Percentiles rank a stretch among this genome's conserved stretches.
These are phyloP conservation scores for Intubia oerlemansii DNA, from an alignment of 2,329 filamentous ascomycete genomes.

Conservation along the genomic window DNA sequence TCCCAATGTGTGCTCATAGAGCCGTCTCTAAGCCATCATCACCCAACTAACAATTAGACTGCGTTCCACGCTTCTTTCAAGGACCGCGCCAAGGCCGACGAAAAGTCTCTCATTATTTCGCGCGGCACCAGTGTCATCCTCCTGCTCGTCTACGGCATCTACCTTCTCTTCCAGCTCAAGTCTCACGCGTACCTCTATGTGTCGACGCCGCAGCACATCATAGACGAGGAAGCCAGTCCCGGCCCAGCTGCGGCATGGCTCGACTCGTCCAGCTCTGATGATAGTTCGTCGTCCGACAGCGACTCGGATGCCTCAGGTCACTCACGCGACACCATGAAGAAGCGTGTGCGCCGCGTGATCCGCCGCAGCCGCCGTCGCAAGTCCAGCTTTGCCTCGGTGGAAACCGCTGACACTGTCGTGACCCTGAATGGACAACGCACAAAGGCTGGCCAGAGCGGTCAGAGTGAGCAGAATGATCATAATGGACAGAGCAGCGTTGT, in stretches of 20 bases:
- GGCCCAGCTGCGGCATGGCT: constrained; percentile 68
- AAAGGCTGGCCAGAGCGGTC: no score
- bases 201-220: constrained; percentile 78
- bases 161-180: constrained; percentile 78
- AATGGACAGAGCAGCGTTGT: no score
- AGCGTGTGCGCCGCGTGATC: constrained; percentile 39
- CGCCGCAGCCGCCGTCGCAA: constrained; percentile 27
- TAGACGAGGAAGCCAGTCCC: constrained; percentile 76
- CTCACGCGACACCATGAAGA: constrained; percentile 29
- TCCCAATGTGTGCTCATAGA: background rate
- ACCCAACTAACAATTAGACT: constrained; percentile 26
- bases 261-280: constrained; percentile 34
- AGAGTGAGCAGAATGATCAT: no score
- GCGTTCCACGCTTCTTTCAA: constrained; percentile 81
- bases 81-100: constrained; percentile 38
- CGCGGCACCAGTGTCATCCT: constrained; percentile 77
- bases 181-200: constrained; percentile 84
- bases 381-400: constrained; percentile 36
- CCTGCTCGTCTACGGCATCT: constrained; percentile 61
- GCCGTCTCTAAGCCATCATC: background rate
- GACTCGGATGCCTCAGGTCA: constrained; percentile 34
- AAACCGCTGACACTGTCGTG: constrained; percentile 29
- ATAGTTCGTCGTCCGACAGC: constrained; percentile 22
- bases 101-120: constrained; percentile 60
- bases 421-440: no score